phyloP scores from a whole-genome alignment of 148 eudicot species.

The Chenopodium quinoa region DNA sequence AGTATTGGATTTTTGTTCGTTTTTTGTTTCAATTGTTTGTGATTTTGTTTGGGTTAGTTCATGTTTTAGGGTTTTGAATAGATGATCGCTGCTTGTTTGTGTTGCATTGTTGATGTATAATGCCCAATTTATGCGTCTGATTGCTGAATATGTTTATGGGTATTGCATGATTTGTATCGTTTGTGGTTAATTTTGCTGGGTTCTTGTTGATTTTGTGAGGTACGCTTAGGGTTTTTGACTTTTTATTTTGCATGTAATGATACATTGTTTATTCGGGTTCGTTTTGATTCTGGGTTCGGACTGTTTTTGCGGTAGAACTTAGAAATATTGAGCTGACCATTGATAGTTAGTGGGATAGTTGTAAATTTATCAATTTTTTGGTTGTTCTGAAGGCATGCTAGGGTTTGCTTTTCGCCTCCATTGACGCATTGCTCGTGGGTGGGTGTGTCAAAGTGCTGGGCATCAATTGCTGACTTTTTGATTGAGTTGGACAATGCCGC shows the following conservation, averaged over 20 bases:
- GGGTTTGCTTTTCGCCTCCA: conserved; percentile 8
- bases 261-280: conserved; percentile 19
- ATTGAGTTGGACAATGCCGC: conserved; percentile 57
- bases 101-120: conserved; percentile 9
- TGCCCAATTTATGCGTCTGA: conserved; percentile 3
- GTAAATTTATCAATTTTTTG: conserved; percentile 2
- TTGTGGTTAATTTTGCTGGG: conserved; percentile 12
- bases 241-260: conserved; percentile 25
- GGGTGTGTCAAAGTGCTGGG: conserved; percentile 14
- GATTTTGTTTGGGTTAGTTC: conserved; percentile 2
- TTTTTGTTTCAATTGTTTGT: conserved; percentile 12
- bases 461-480: conserved; percentile 14
- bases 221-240: conserved; percentile 24
- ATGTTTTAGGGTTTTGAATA: conserved; percentile 28
- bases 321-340: conserved; percentile 1
- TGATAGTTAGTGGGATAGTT: conserved; percentile 10
- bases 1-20: background rate
- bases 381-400: conserved; percentile 21
- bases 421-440: conserved; percentile 13
- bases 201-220: conserved; percentile 8
- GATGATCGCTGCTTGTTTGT: background rate
- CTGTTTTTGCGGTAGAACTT: conserved; percentile 12
- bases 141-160: conserved; percentile 23
- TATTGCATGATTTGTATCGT: conserved; percentile 24
- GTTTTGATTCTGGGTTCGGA: background rate